Evolutionary conservation across 495 filamentous ascomycete species (phyloP).

Genomic region (Saxophila tyrrhenica): DNA sequence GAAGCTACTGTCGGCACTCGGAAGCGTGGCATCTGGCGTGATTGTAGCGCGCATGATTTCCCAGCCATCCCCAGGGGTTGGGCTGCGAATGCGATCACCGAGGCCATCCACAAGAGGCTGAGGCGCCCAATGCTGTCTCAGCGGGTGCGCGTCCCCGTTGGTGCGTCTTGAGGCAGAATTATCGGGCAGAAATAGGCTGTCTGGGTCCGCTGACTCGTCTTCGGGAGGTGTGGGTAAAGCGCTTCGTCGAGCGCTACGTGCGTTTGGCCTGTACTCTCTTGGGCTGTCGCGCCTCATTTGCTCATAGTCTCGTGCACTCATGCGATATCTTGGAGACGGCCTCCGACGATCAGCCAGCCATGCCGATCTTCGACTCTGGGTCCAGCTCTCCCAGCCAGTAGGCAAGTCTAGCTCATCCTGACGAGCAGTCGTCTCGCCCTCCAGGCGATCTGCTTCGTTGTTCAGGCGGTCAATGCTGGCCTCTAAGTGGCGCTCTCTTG

Average conservation of each 20-base stretch:
- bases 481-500: neutral
- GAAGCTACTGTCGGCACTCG: conserved; percentile 72
- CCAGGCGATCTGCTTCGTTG: neutral
- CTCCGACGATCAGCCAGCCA: neutral
- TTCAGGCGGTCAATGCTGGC: neutral
- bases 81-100: conserved; percentile 73
- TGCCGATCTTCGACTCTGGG: neutral
- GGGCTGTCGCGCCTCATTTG: too few relatives aligned
- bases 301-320: too few relatives aligned
- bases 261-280: too few relatives aligned
- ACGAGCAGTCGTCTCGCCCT: neutral
- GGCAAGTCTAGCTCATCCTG: neutral
- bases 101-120: conserved; percentile 49
- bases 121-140: conserved; percentile 23
- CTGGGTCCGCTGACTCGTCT: conserved; percentile 10
- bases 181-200: conserved; percentile 10
- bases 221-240: conserved; percentile 12
- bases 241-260: neutral
- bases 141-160: conserved; percentile 3
- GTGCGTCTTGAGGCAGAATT: neutral
- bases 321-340: too few relatives aligned
- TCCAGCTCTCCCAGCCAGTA: neutral
- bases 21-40: conserved; percentile 65
- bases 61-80: conserved; percentile 48
- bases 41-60: conserved; percentile 70